phyloP scores from a whole-genome alignment of 352 stramenopile species.

The Stephanocyclus meneghinianus region DNA sequence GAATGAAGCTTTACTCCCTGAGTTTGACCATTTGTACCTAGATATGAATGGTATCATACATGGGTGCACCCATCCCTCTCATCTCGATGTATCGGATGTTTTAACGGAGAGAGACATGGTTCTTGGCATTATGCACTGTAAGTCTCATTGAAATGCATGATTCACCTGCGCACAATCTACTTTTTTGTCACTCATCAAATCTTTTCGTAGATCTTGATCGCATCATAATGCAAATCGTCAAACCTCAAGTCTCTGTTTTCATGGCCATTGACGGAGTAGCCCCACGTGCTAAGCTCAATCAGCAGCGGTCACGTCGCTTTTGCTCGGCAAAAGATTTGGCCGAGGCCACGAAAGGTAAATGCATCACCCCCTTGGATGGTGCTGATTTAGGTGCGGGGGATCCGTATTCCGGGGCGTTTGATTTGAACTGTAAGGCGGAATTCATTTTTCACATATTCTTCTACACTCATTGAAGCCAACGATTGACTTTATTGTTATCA shows the following conservation, averaged over 20 bases:
- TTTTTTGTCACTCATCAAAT: background rate
- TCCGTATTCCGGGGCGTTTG: constrained; percentile 85
- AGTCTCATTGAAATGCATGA: constrained; percentile 25
- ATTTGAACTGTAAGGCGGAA: constrained; percentile 89
- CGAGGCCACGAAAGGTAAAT: constrained; percentile 72
- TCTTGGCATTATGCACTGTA: constrained; percentile 84
- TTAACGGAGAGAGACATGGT: constrained; percentile 83
- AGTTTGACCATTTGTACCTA: constrained; percentile 99
- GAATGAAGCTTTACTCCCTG: constrained; percentile 93
- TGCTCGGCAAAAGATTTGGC: constrained; percentile 81
- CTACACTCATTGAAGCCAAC: too few relatives aligned
- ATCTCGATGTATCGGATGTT: constrained; percentile 80
- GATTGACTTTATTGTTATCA: background rate
- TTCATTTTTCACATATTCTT: too few relatives aligned
- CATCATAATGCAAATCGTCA: constrained; percentile 96
- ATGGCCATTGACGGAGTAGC: constrained; percentile 98
- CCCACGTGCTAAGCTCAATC: constrained; percentile 98
- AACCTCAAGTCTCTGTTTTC: constrained; percentile 95
- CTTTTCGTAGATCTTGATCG: constrained; percentile 85
- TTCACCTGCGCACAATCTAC: background rate
- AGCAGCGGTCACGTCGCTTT: constrained; percentile 97
- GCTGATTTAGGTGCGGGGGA: constrained; percentile 28
- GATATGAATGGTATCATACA: constrained; percentile 99
- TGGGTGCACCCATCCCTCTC: constrained; percentile 89
- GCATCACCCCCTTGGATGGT: constrained; percentile 53